These are phyloP conservation scores for Erysimum cheiranthoides DNA, from an alignment of 345 rosid genomes.

Conservation along the genomic window DNA sequence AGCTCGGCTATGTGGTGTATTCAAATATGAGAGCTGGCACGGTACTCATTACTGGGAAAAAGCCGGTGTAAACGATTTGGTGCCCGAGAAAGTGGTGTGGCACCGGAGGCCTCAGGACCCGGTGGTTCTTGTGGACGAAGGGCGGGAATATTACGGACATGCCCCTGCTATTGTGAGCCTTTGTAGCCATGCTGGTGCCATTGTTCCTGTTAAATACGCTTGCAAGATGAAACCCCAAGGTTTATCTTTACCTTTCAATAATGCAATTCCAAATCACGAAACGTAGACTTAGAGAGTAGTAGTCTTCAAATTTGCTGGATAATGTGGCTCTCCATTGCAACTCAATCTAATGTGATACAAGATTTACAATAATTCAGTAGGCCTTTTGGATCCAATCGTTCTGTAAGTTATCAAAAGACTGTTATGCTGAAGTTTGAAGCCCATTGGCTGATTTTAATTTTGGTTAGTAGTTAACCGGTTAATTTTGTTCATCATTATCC, in stretches of 20 bases:
- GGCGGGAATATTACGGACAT: conserved; percentile 77
- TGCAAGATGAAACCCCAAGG: conserved; percentile 80
- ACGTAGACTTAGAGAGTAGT: conserved; percentile 29
- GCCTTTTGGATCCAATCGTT: no score
- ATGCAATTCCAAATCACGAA: background rate
- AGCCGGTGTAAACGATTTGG: conserved; percentile 78
- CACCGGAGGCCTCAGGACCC: conserved; percentile 81
- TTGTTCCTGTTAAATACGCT: conserved; percentile 58
- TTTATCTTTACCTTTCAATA: conserved; percentile 48
- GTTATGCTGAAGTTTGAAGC: no score
- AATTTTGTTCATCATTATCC: no score
- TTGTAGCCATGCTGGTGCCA: conserved; percentile 75
- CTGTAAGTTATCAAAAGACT: no score
- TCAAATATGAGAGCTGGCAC: conserved; percentile 77
- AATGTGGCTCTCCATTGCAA: no score
- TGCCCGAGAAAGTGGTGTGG: conserved; percentile 85
- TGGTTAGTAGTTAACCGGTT: no score
- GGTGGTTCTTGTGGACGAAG: conserved; percentile 63
- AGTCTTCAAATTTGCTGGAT: background rate
- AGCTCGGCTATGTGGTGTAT: conserved; percentile 83
- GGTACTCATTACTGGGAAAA: conserved; percentile 83
- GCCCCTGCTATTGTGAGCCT: conserved; percentile 84
- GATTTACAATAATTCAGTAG: no score
- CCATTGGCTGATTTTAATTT: no score
- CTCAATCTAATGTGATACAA: no score